Base-by-base conservation (phyloP, 1,284 basidiomycete species). In the Ganoderma leucocontextum region DNA sequence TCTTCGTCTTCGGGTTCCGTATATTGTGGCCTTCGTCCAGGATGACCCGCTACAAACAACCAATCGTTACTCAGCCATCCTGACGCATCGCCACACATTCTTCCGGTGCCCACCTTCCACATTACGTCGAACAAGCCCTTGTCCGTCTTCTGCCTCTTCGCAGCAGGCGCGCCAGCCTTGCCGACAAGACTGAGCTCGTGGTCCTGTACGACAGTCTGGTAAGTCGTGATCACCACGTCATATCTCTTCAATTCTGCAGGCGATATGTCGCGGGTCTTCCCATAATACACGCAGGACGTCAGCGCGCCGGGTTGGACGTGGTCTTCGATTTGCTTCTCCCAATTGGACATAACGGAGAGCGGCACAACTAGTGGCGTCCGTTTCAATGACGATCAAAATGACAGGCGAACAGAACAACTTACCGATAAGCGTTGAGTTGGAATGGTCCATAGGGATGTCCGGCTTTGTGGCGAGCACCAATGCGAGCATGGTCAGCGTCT, bases 141-240 rank as follows among this genome's bases (percentile, higher is more conserved):
- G n/a, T 83, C 82, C 1, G 76, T 76, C 75, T 83, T 87, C 78
- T 87, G 89, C 75, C 87, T 91, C 81, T 90, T 93, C 75, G 84
- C 86, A 53, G 74, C 78, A 12, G 77, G 72, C 41, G 79, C 71
- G 3, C 76, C 83, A 70, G n/a, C 70, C 66, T 36, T 72, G 22
- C 49, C 67, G 42, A 44, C 64, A 52, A 58, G 38, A 8, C 70
- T 71, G 42, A 82, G 79, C 7, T 78, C 79, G 68, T 86, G 81
- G 70, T 91, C 89, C n/a, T 84, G 83, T 2, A 85, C 81, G 15
- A 88, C 84, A 3, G 88, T 90, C 73, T 95, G 93, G 78, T 97
- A 97, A 0, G 96, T 97, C 0, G 95, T 96, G 66, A 97, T 89
- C n/a, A 97, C 90, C 9, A 96, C 83, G 75, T 97, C 95, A 75